phyloP scores from a whole-genome alignment of 345 rosid species.

The Adansonia digitata region DNA sequence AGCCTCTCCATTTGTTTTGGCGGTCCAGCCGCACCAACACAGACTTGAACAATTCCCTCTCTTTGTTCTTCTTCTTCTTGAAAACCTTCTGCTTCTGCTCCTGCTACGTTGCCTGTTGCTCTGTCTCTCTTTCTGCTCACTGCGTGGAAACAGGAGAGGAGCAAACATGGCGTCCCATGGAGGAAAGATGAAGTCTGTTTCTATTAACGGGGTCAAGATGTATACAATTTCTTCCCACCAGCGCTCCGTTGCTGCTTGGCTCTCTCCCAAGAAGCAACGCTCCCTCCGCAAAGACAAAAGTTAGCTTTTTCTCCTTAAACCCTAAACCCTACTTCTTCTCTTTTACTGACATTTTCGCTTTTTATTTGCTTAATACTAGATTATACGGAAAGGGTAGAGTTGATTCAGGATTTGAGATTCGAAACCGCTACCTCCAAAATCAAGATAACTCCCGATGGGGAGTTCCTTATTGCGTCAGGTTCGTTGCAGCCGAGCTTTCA shows the following conservation, averaged over 20 bases:
- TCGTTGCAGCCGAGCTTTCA: not conserved
- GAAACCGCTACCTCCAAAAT: constrained; percentile 77
- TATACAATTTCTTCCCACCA: constrained; percentile 63
- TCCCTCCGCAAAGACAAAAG: constrained; percentile 70
- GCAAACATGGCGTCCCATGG: constrained; percentile 51
- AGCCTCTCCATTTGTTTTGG: not conserved
- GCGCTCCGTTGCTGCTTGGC: constrained; percentile 64
- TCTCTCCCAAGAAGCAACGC: constrained; percentile 65
- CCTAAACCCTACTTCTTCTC: not conserved
- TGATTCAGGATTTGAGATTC: constrained; percentile 82
- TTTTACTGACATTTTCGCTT: not conserved
- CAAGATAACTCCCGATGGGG: constrained; percentile 79
- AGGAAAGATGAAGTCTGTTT: constrained; percentile 67
- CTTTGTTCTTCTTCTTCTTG: not conserved
- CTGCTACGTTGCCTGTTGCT: not conserved
- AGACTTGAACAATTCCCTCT: not conserved
- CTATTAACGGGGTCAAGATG: constrained; percentile 73
- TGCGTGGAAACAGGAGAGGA: not conserved
- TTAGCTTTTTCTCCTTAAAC: constrained; percentile 14
- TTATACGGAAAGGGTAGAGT: constrained; percentile 40
- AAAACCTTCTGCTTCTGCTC: not conserved
- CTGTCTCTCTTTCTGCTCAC: not conserved
- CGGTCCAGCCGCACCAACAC: not conserved
- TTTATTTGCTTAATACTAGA: constrained; percentile 26
- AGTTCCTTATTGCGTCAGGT: constrained; percentile 84